Evolutionary conservation across 1,139 yeast species (phyloP), one percentile per base, ranked within the genome.

Genomic region (Scheffersomyces cryptocercus): DNA sequence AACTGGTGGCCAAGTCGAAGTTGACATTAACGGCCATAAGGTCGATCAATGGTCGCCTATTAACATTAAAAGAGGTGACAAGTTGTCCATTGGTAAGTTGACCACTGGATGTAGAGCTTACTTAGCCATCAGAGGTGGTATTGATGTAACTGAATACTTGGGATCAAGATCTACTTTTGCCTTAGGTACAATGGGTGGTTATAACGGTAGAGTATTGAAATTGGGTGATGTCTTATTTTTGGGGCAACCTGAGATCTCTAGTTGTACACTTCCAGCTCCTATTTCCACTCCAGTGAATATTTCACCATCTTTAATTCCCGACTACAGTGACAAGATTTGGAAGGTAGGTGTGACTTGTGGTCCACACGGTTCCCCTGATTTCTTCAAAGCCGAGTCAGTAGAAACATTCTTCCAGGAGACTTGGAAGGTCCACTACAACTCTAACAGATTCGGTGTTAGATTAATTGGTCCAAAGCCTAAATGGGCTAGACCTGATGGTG

Each of bases 91-190:
- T 54, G 98, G 98, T 32, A 89, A 89, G 65, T 70, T 93, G 45
- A 63, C 77, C 32, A 63, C 79, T 41, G 99, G 98, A 36, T 89
- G 97, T 70, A 81, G 98, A 62, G 83, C 95, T 4, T 93, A 93
- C 63, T 68, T 93, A 63, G 89, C 97, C 2, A 81, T 93, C 43
- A 81, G 96, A 64, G 96, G 96, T 44, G 98, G 98, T 56, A 78
- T 93, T 54, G 97, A 91, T 62, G 96, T 91, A 35, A 88, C 95
- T 31, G 95, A 88, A 67, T 93, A 91, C 63, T 77, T 93, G 53
- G 97, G 97, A 2, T 88, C 97, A n/a, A 81, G 97, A 64, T 88
- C 98, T 1, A 93, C 99, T 2, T 93, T 91, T 73, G 97, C 97
- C 3, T 75, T 90, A 42, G 98, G 98, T 58, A 85, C 84, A 59